Conservation (phyloP, 805 yeast genomes). For the Nakazawaea ambrosiae region DNA sequence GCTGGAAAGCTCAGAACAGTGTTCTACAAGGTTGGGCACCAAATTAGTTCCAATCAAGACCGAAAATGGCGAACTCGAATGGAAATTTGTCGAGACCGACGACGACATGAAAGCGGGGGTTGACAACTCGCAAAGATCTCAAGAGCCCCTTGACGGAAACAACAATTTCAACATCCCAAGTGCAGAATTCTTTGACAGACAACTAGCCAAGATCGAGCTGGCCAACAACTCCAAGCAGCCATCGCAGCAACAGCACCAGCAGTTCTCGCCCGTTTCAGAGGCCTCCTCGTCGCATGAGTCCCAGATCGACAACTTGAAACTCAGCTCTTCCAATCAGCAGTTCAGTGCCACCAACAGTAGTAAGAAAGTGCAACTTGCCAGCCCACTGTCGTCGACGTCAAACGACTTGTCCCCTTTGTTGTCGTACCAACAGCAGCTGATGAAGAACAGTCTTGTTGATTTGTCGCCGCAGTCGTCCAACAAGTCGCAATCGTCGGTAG, state of each 20-base stretch:
- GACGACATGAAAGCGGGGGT: neutral
- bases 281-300: slow-evolving; percentile 2
- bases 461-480: slow-evolving; percentile 28
- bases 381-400: slow-evolving; percentile 10
- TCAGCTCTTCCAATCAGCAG: neutral
- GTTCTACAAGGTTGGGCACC: slow-evolving; percentile 45
- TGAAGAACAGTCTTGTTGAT: slow-evolving; percentile 14
- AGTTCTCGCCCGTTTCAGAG: slow-evolving; percentile 22
- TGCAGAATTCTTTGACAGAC: slow-evolving; percentile 5
- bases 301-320: slow-evolving; percentile 2
- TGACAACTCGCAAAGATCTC: neutral
- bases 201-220: slow-evolving; percentile 1
- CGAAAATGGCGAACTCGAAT: slow-evolving; percentile 48
- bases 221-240: too few relatives aligned
- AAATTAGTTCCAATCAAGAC: slow-evolving; percentile 46
- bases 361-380: slow-evolving; percentile 9
- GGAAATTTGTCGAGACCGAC: slow-evolving; percentile 39
- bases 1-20: slow-evolving; percentile 19
- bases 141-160: neutral
- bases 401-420: slow-evolving; percentile 12
- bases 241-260: slow-evolving; percentile 14
- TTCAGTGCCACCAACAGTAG: neutral
- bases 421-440: neutral
- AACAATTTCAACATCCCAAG: slow-evolving; percentile 12
- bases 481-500: slow-evolving; percentile 19